phyloP scores from a whole-genome alignment of 805 yeast genomes.

The Nakazawaea ernobii region DNA sequence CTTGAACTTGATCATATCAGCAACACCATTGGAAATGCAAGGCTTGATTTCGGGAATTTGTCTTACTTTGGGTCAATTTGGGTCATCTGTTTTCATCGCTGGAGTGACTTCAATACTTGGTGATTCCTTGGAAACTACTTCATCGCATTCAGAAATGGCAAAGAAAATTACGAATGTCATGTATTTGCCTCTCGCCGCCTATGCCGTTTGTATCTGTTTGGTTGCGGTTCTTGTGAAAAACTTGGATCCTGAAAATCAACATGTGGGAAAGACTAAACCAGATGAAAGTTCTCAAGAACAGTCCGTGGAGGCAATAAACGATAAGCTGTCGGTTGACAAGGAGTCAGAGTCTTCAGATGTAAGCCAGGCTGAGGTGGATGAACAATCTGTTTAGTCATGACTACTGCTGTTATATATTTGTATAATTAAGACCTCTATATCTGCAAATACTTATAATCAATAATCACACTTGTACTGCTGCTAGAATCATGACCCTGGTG shows the following conservation, averaged over 20 bases:
- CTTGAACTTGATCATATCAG: slow-evolving; percentile 23
- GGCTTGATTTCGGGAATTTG: slow-evolving; percentile 34
- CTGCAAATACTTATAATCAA: too few species aligned
- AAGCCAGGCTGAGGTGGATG: too few species aligned
- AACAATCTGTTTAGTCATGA: too few species aligned
- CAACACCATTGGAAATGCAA: slow-evolving; percentile 32
- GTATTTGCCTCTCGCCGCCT: neutral
- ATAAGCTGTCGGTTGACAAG: too few species aligned
- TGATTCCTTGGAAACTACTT: neutral
- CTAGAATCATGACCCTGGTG: too few species aligned
- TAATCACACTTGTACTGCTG: too few species aligned
- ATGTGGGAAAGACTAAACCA: too few species aligned
- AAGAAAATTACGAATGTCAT: neutral
- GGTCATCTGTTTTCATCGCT: slow-evolving; percentile 24
- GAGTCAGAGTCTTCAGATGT: too few species aligned
- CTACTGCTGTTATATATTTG: too few species aligned
- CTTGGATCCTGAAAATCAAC: neutral
- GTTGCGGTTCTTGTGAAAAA: neutral
- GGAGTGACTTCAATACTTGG: slow-evolving; percentile 23
- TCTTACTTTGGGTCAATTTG: slow-evolving; percentile 31
- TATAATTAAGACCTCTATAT: too few species aligned
- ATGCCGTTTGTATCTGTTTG: neutral
- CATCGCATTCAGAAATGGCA: neutral
- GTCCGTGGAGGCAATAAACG: too few species aligned
- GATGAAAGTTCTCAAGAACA: too few species aligned